These are phyloP conservation scores for Bidens hawaiensis DNA, from an alignment of 140 eudicot genomes.

Conservation along the genomic window DNA sequence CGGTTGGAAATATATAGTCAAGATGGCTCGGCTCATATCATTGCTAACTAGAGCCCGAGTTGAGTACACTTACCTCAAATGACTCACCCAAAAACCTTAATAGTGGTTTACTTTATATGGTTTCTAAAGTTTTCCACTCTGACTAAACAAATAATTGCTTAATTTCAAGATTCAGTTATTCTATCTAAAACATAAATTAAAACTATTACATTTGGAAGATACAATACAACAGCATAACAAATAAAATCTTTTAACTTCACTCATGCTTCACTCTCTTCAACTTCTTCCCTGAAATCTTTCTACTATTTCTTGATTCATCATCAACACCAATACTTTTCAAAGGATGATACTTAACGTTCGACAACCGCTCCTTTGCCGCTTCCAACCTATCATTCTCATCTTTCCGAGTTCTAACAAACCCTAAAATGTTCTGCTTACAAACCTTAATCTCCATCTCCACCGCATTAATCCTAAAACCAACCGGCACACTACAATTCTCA, in stretches of 20 bases:
- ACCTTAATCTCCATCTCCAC: constrained; percentile 91
- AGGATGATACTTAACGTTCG: constrained; percentile 59
- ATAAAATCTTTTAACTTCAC: not conserved
- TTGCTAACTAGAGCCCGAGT: too few relatives aligned
- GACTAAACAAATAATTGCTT: too few relatives aligned
- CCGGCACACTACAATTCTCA: constrained; percentile 71
- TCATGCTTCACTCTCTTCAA: constrained; percentile 25
- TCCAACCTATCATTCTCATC: constrained; percentile 56
- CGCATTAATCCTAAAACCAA: constrained; percentile 48
- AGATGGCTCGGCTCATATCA: too few relatives aligned
- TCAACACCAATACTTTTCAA: constrained; percentile 30
- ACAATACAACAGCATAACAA: constrained; percentile 18
- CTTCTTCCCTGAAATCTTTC: constrained; percentile 37
- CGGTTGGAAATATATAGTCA: too few relatives aligned
- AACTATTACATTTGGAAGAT: not conserved
- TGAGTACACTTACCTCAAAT: too few relatives aligned
- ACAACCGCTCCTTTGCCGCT: constrained; percentile 48
- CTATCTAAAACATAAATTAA: not conserved
- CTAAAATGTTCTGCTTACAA: constrained; percentile 67
- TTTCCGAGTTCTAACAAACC: constrained; percentile 49
- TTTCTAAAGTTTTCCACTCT: too few relatives aligned
- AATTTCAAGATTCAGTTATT: not conserved
- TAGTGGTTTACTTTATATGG: too few relatives aligned
- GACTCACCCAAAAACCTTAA: too few relatives aligned
- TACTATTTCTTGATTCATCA: constrained; percentile 23